Percentiles rank a stretch among this genome's conserved stretches.
Conservation (phyloP, 2,329 filamentous ascomycete species). For the Tolypocladium sp. region DNA sequence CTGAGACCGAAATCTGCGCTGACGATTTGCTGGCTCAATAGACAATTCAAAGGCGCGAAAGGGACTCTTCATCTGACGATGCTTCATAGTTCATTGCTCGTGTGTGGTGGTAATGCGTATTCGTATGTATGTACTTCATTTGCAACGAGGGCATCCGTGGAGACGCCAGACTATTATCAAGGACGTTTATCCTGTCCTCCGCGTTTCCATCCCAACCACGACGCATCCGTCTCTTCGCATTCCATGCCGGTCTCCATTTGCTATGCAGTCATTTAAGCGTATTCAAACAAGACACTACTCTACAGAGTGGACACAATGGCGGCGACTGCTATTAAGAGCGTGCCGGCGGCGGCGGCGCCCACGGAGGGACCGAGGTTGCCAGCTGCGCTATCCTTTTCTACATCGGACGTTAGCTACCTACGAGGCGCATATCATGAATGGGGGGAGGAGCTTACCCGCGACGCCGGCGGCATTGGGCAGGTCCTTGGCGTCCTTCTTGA, state of each 20-base stretch:
- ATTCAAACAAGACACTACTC: background rate
- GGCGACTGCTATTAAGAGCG: slow-evolving; percentile 10
- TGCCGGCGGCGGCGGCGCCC: slow-evolving; percentile 2
- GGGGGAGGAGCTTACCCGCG: slow-evolving; percentile 15
- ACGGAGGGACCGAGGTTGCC: slow-evolving; percentile 9
- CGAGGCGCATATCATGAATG: background rate
- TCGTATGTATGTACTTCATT: background rate
- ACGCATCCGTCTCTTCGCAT: background rate
- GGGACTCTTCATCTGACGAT: background rate
- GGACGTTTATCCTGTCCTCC: background rate
- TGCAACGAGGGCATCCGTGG: background rate
- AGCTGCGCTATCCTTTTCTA: slow-evolving; percentile 10
- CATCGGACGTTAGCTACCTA: background rate
- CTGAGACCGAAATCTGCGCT: background rate
- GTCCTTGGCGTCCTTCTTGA: slow-evolving; percentile 24
- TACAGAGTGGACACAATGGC: slow-evolving; percentile 3
- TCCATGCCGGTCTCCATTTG: background rate
- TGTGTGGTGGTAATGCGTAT: background rate
- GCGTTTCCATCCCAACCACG: background rate
- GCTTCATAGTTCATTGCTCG: background rate
- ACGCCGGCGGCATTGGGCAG: slow-evolving; percentile 37
- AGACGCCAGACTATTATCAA: background rate
- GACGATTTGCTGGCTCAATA: background rate
- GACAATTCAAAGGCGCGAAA: background rate
- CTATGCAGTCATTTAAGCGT: background rate